Base-by-base conservation (phyloP, 108 stramenopile species). In the Poteriospumella lacustris region DNA sequence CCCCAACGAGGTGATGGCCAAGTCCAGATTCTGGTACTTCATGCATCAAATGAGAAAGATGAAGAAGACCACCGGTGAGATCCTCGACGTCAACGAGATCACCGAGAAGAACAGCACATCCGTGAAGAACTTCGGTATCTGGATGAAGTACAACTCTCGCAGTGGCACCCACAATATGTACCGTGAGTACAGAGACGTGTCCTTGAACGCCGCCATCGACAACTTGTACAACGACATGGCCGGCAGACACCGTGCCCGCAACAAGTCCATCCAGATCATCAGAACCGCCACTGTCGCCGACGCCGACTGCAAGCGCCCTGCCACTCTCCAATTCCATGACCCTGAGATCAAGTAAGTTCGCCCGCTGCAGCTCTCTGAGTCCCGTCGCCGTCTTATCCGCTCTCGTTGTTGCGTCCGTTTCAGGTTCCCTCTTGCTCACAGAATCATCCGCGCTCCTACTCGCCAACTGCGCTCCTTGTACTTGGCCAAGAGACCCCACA, bases 121-220 rank as follows among this genome's bases (percentile, higher is more conserved):
- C 72, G 93, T 99, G 82, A 99, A 99, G 92, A 97, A 96, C 91
- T 99, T 96, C 87, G 95, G 94, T 68, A 98, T 99, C 88, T 96
- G 95, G 95, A 89, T 99, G 62, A 94, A 95, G 73, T 99, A 99
- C 86, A 92, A 95, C 80, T 96, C 95, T 52, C 93, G 97, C 70
- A 94, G 93, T 44, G 97, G 97, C 79, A 99, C 98, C 47, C 98
- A 99, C 91, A 99, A 99, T 90, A 99, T 99, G 98, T 98, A 97
- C 94, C 93, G 97, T 78, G 98, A 99, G 89, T 99, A 91, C 93
- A 89, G 98, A 78, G 97, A 97, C 78, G 82, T 93, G 42, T 90
- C 86, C 68, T 89, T 99, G 79, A 94, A 92, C 24, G 95, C 95
- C 58, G 97, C 98, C 73, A 92, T 99, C 75, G 90, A 92, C 39